phyloP scores from a whole-genome alignment of 208 protist genomes.

The Trypanosoma vivax region DNA sequence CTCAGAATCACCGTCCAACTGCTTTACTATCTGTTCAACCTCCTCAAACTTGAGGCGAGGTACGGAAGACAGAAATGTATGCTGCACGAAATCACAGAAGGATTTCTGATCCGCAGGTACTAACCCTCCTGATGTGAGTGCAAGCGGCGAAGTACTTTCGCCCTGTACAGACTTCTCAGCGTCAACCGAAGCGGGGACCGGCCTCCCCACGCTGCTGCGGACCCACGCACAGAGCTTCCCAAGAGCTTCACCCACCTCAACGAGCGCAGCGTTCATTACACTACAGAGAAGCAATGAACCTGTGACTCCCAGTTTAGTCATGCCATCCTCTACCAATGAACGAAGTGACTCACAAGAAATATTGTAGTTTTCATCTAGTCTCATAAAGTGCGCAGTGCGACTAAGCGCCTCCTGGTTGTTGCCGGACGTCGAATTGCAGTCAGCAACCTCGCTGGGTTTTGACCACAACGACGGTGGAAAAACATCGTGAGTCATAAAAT shows the following conservation, averaged over 20 bases:
- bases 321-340: slow-evolving; percentile 7
- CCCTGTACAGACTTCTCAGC: not conserved
- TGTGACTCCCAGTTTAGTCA: slow-evolving; percentile 7
- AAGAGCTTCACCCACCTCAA: slow-evolving; percentile 23
- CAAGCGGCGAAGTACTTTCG: not conserved
- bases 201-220: not conserved
- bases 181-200: not conserved
- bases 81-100: not conserved
- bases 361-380: slow-evolving; percentile 52
- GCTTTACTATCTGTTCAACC: slow-evolving; percentile 6
- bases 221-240: slow-evolving; percentile 9
- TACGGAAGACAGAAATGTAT: slow-evolving; percentile 7
- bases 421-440: not conserved
- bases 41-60: slow-evolving; percentile 19
- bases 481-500: slow-evolving; percentile 31
- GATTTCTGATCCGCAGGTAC: no score
- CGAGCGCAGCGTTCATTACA: slow-evolving; percentile 21
- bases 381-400: slow-evolving; percentile 46
- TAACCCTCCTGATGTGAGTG: no score
- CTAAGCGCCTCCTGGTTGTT: slow-evolving; percentile 14
- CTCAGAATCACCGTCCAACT: slow-evolving; percentile 9
- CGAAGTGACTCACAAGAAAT: slow-evolving; percentile 13
- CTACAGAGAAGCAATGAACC: slow-evolving; percentile 17
- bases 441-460: not conserved
- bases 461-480: slow-evolving; percentile 38